phyloP scores from a whole-genome alignment of 306 rosid species.

The Castanospermum australe region DNA sequence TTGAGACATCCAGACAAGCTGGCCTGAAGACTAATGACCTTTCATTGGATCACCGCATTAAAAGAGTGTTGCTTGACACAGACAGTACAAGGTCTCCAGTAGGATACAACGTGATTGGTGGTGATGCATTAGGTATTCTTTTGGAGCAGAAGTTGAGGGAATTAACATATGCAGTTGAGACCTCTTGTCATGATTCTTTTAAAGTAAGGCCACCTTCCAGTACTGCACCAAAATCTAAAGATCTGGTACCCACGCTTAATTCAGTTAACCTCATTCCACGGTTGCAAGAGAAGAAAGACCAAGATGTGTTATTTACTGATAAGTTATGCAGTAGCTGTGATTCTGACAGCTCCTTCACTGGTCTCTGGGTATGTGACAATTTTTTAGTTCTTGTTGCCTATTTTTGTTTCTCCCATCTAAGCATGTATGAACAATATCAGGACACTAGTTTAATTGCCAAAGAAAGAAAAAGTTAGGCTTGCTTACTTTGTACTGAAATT shows the following conservation, averaged over 20 bases:
- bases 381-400: not conserved
- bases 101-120: conserved; percentile 57
- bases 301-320: conserved; percentile 20
- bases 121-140: conserved; percentile 72
- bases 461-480: not conserved
- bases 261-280: conserved; percentile 30
- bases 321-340: conserved; percentile 26
- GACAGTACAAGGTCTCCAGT: conserved; percentile 52
- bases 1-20: conserved; percentile 42
- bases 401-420: not conserved
- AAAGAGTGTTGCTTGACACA: conserved; percentile 43
- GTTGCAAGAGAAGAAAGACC: conserved; percentile 41
- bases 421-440: not conserved
- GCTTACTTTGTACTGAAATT: not conserved
- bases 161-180: conserved; percentile 48
- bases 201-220: conserved; percentile 40
- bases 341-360: conserved; percentile 38
- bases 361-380: conserved; percentile 45
- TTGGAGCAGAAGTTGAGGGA: conserved; percentile 81
- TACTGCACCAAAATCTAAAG: conserved; percentile 36
- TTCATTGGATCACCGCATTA: conserved; percentile 41
- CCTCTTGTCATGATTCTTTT: conserved; percentile 38
- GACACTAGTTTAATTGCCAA: not conserved
- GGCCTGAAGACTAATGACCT: conserved; percentile 21
- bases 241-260: conserved; percentile 30